These are phyloP conservation scores for Boletus patriciae DNA, from an alignment of 768 basidiomycete genomes.

Conservation along the genomic window DNA sequence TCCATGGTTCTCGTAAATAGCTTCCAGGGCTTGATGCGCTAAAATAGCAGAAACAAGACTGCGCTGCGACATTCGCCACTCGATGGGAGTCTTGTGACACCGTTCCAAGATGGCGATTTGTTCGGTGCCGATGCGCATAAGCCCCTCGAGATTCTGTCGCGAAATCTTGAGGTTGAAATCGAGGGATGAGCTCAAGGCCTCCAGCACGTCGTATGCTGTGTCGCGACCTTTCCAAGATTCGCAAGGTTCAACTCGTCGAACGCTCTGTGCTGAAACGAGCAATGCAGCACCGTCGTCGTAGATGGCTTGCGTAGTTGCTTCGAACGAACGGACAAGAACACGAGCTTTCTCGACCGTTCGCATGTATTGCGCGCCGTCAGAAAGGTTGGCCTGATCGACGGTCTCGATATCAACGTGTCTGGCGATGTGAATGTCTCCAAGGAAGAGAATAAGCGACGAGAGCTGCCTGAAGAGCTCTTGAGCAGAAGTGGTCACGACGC, in stretches of 20 bases:
- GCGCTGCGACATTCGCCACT: conserved; percentile 47
- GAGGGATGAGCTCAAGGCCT: conserved; percentile 31
- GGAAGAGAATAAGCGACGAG: conserved; percentile 40
- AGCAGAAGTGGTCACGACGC: conserved; percentile 27
- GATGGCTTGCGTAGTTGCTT: conserved; percentile 48
- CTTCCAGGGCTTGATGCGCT: conserved; percentile 20
- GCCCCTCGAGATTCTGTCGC: conserved; percentile 40
- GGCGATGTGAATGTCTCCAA: conserved; percentile 53
- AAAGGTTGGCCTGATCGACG: conserved; percentile 31
- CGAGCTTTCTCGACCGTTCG: conserved; percentile 47
- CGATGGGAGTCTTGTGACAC: conserved; percentile 42
- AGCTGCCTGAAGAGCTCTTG: conserved; percentile 39
- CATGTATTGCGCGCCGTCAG: conserved; percentile 39
- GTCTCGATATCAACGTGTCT: conserved; percentile 53
- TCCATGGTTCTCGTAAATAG: conserved; percentile 14
- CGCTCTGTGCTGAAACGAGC: conserved; percentile 40
- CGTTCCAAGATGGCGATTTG: conserved; percentile 40
- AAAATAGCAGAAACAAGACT: conserved; percentile 34
- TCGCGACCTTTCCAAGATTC: conserved; percentile 25
- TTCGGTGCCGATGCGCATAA: conserved; percentile 40
- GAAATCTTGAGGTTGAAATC: conserved; percentile 36
- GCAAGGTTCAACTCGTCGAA: conserved; percentile 28
- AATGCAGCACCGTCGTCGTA: conserved; percentile 49
- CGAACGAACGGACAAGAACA: conserved; percentile 47
- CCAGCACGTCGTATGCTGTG: conserved; percentile 29